phyloP scores from a whole-genome alignment of 106 monocot species.

The Apostasia shenzhenica region DNA sequence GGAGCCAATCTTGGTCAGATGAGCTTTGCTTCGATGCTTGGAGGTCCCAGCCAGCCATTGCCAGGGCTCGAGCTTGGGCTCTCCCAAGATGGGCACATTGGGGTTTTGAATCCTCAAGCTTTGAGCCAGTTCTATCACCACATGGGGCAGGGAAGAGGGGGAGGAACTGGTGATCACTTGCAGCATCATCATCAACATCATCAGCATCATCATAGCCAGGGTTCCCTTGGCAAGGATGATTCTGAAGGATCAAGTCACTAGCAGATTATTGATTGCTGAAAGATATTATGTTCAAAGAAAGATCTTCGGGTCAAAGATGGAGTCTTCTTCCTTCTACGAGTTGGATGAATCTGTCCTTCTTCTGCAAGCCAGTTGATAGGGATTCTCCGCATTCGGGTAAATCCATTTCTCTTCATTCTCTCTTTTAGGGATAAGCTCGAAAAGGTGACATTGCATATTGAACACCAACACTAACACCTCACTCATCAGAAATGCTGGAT shows the following conservation, averaged over 20 bases:
- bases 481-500: too few relatives aligned
- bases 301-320: not conserved
- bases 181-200: constrained; percentile 22
- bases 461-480: too few relatives aligned
- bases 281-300: not conserved
- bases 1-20: constrained; percentile 14
- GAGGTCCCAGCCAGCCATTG: constrained; percentile 22
- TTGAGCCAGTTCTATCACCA: constrained; percentile 51
- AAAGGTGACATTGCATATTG: too few relatives aligned
- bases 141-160: constrained; percentile 26
- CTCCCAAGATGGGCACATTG: constrained; percentile 46
- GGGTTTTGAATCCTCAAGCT: constrained; percentile 32
- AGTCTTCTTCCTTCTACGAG: not conserved
- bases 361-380: not conserved
- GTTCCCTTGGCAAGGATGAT: constrained; percentile 1
- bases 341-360: not conserved
- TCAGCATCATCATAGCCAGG: not conserved
- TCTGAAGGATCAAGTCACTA: constrained; percentile 3
- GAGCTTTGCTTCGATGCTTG: constrained; percentile 54
- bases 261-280: not conserved
- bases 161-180: constrained; percentile 5
- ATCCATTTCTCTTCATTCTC: not conserved
- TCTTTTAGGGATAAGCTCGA: not conserved
- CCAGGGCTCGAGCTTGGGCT: constrained; percentile 64
- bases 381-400: not conserved